A percentile compares a stretch with the other conserved stretches of the same genome.
phyloP scores from a whole-genome alignment of 148 eudicot genomes.

The Tetragonia tetragonoides region DNA sequence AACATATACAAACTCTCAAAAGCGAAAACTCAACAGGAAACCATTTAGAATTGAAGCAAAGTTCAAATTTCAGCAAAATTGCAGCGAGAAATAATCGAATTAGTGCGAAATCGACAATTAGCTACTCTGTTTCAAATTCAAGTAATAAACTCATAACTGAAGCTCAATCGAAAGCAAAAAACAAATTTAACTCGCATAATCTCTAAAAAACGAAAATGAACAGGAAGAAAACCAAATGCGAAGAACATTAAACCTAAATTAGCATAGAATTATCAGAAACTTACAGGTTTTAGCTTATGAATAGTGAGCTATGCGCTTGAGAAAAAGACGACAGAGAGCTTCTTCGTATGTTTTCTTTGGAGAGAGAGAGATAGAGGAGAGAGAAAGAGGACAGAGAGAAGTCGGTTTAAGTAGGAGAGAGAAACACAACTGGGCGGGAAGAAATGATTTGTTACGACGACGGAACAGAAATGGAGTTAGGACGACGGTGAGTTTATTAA shows the following conservation, averaged over 20 bases:
- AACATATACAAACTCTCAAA: background rate
- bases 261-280: background rate
- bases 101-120: too few species aligned
- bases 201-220: too few species aligned
- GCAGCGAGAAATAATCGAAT: too few species aligned
- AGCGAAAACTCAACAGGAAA: background rate
- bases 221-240: too few species aligned
- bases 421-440: constrained; percentile 28
- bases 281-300: constrained; percentile 7
- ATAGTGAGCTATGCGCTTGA: background rate
- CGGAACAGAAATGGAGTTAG: constrained; percentile 5
- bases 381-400: background rate
- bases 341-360: background rate
- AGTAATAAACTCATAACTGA: too few species aligned
- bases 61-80: too few species aligned
- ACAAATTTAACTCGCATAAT: too few species aligned
- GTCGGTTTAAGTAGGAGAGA: background rate
- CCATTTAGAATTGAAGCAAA: background rate
- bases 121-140: too few species aligned
- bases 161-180: too few species aligned
- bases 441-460: constrained; percentile 9
- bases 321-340: too few species aligned
- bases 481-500: background rate
- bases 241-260: too few species aligned
- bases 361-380: constrained; percentile 1